Base-by-base conservation (phyloP, 495 filamentous ascomycete species). In the Mycothermus thermophilus region DNA sequence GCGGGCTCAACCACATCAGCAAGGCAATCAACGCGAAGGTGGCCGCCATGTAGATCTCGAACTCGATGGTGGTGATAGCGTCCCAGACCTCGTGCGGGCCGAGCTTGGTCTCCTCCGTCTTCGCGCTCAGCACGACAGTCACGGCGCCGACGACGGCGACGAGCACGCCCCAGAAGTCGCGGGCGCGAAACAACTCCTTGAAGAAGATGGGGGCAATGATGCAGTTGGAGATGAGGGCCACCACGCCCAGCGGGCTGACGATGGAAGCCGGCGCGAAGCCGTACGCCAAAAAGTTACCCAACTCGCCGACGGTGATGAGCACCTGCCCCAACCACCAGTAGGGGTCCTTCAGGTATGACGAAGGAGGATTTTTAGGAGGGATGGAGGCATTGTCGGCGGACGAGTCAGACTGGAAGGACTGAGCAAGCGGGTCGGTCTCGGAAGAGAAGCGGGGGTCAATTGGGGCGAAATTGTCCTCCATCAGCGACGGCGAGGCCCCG, bases 181-280 rank as follows among this genome's bases (percentile, higher is more conserved):
- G 77, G 38, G 59, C 62, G 16, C 90, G 77, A 45, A 96, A 92
- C 29, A 65, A 60, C 55, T 97, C 90, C 44, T 93, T 88, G 42
- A 97, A 72, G 60, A 97, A 67, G 46, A 86, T 74, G 18, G 90
- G 90, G 6, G 90, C 90, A 54, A 97, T 92, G 30, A 96, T 70
- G 51, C 90, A 96, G 55, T 97, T 97, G 30, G 86, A 93, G 16
- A 97, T 75, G 38, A 97, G 60, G 3, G 90, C 90, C 0, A 96
- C 90, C 14, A 97, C 90, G 8, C 90, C 90, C 10, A 97, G 64
- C 1, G 90, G 90, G 11, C 83, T 90, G n/a, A 97, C 90, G 41
- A 97, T 94, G 9, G 88, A 95, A 3, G 90, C 90, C 12, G 90
- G 87, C n/a, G 90, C 90, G 52, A 97, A 97, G 8, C 90, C 90